Percentiles rank a stretch among this genome's conserved stretches.
Evolutionary conservation across 306 rosid species (phyloP).

Genomic region (Vigna reflexopilosa): DNA sequence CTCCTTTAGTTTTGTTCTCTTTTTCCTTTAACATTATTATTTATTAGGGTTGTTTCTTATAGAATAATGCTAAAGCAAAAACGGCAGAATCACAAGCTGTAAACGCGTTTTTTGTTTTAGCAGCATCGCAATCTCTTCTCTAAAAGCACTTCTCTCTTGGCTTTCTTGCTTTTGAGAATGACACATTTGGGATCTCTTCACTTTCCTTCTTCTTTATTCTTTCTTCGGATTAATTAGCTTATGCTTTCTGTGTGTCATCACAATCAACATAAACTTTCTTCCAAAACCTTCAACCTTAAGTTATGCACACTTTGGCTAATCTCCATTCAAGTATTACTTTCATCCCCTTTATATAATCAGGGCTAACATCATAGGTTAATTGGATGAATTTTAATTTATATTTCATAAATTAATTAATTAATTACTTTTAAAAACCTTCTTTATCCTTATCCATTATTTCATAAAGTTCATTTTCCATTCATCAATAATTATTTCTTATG

Average conservation of each 20-base stretch:
- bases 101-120: conserved; percentile 59
- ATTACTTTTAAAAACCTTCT: no score
- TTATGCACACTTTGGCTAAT: no score
- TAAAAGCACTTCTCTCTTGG: conserved; percentile 45
- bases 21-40: conserved; percentile 29
- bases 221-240: not conserved
- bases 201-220: conserved; percentile 18
- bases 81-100: conserved; percentile 46
- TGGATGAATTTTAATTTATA: no score
- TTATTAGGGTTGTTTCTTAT: not conserved
- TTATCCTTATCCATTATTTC: no score
- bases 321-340: no score
- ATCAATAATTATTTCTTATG: no score
- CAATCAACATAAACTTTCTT: no score
- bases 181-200: conserved; percentile 26
- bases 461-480: no score
- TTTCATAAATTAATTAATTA: no score
- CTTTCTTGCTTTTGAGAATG: conserved; percentile 52
- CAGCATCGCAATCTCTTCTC: not conserved
- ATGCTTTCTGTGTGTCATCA: not conserved
- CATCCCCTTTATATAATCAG: no score
- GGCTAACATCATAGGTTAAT: no score
- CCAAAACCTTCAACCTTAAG: not conserved
- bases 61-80: conserved; percentile 38
- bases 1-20: conserved; percentile 5